phyloP scores from a whole-genome alignment of 441 rosid species.

The Cnidoscolus chayamansa region DNA sequence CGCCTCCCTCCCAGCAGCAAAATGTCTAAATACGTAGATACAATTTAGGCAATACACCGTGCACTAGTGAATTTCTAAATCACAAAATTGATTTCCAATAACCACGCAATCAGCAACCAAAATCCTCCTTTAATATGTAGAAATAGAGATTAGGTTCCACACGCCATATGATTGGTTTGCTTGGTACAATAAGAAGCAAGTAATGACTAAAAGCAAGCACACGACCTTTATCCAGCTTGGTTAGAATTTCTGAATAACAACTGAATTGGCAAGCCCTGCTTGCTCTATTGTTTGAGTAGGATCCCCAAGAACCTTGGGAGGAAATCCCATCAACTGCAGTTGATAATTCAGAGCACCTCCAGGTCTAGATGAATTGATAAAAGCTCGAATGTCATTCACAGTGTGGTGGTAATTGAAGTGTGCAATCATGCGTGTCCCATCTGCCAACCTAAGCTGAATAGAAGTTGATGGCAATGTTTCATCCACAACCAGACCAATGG shows the following conservation, averaged over 20 bases:
- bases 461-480: constrained; percentile 69
- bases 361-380: constrained; percentile 71
- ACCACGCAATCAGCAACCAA: constrained; percentile 19
- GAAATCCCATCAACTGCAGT: constrained; percentile 90
- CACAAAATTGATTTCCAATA: constrained; percentile 21
- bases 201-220: not conserved
- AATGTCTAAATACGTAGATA: not conserved
- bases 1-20: too few species aligned
- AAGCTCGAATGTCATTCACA: constrained; percentile 52
- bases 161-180: constrained; percentile 3
- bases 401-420: constrained; percentile 75
- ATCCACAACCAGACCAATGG: constrained; percentile 46
- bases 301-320: constrained; percentile 69
- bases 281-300: constrained; percentile 59
- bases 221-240: not conserved
- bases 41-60: not conserved
- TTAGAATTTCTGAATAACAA: constrained; percentile 74
- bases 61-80: not conserved
- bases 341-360: constrained; percentile 57
- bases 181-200: constrained; percentile 16
- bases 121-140: constrained; percentile 14
- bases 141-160: not conserved
- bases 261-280: constrained; percentile 86
- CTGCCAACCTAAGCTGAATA: constrained; percentile 80
- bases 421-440: constrained; percentile 69